These are phyloP conservation scores for Ophiostoma quercus DNA, from an alignment of 2,329 filamentous ascomycete species.

Conservation along the genomic window DNA sequence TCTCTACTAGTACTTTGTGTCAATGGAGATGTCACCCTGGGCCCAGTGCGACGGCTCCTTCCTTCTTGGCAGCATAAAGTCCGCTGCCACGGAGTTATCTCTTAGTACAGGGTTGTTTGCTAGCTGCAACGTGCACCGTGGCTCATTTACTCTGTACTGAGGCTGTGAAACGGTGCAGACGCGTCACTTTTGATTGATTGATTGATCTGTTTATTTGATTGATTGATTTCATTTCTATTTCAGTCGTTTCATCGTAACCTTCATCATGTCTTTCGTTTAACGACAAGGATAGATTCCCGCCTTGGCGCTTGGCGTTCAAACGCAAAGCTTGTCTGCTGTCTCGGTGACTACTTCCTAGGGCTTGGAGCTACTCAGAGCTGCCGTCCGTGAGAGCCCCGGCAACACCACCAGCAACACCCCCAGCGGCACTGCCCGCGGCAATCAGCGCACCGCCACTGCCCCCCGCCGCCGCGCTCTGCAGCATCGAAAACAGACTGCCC, in stretches of 20 bases:
- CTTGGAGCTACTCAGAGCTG: too few species aligned
- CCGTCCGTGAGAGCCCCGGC: neutral
- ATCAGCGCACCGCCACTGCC: slow-evolving; percentile 29
- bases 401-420: slow-evolving; percentile 13
- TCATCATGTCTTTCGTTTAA: too few species aligned
- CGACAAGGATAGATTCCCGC: neutral
- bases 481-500: slow-evolving; percentile 30
- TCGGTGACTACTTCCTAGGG: neutral
- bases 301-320: neutral
- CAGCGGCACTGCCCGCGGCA: neutral
- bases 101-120: too few species aligned
- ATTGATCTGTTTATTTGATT: neutral
- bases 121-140: neutral
- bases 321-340: neutral
- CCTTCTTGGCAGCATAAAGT: slow-evolving; percentile 7
- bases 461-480: slow-evolving; percentile 34
- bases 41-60: neutral
- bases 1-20: too few species aligned
- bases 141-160: neutral
- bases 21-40: neutral
- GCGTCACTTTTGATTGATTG: neutral
- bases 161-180: neutral
- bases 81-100: neutral
- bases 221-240: neutral
- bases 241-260: neutral